Evolutionary conservation across 139 green algal species (phyloP).

Genomic region (Micromonas pusilla): DNA sequence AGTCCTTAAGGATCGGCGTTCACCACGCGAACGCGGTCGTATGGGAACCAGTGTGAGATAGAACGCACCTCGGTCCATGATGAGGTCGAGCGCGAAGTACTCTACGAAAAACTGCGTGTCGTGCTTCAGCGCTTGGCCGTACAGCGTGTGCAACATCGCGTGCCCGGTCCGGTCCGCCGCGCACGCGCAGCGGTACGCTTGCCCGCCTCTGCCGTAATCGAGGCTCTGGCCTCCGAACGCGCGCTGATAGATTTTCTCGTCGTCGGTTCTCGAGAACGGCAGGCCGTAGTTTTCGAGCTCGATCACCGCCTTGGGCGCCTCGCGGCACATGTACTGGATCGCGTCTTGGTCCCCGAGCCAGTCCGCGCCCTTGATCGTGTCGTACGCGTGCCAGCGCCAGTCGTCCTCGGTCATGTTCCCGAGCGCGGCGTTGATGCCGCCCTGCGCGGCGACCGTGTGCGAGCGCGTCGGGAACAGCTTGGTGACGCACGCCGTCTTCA

Average conservation of each 20-base stretch:
- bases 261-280: constrained; percentile 94
- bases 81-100: constrained; percentile 97
- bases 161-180: constrained; percentile 95
- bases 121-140: constrained; percentile 92
- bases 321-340: constrained; percentile 79
- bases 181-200: constrained; percentile 52
- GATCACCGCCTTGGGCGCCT: constrained; percentile 89
- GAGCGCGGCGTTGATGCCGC: constrained; percentile 96
- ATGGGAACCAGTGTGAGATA: no score
- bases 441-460: constrained; percentile 96
- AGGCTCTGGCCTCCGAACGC: constrained; percentile 89
- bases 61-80: constrained; percentile 94
- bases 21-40: no score
- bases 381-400: constrained; percentile 99
- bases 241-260: constrained; percentile 98
- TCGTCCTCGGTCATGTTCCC: constrained; percentile 97
- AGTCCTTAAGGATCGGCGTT: no score
- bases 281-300: constrained; percentile 98
- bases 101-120: constrained; percentile 98
- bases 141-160: constrained; percentile 98
- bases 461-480: constrained; percentile 99
- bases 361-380: constrained; percentile 98
- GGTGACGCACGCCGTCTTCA: constrained; percentile 98
- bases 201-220: constrained; percentile 79
- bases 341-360: constrained; percentile 80